Evolutionary conservation across 169 alveolate species (phyloP).

Genomic region (Eimeria tenella): DNA sequence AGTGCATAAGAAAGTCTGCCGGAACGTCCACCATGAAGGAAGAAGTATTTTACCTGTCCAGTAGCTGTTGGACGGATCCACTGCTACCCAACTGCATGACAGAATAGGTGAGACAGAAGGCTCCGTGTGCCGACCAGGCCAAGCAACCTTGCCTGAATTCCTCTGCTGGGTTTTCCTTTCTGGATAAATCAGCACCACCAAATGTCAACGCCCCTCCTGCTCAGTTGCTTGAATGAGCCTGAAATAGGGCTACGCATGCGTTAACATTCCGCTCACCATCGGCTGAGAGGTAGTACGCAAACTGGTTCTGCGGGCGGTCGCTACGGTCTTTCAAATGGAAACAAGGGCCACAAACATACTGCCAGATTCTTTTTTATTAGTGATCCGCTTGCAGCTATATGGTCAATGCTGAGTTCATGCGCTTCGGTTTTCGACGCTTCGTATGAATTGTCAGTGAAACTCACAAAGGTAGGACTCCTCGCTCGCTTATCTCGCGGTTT

Average conservation of each 20-base stretch:
- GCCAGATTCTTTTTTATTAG: slow-evolving; percentile 69
- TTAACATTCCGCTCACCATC: slow-evolving; percentile 32
- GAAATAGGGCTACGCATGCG: not conserved
- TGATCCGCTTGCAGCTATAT: slow-evolving; percentile 49
- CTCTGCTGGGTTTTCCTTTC: slow-evolving; percentile 71
- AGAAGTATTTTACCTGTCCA: slow-evolving; percentile 70
- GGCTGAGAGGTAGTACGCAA: slow-evolving; percentile 74
- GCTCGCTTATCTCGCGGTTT: slow-evolving; percentile 76
- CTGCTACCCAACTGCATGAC: slow-evolving; percentile 77
- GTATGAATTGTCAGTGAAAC: not conserved
- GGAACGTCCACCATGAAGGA: not conserved
- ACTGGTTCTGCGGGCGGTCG: slow-evolving; percentile 59
- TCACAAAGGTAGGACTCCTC: slow-evolving; percentile 79
- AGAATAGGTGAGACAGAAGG: not conserved
- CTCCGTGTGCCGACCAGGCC: not conserved
- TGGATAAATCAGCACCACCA: slow-evolving; percentile 79
- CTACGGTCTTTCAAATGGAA: not conserved
- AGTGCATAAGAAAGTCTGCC: not conserved
- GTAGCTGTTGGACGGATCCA: slow-evolving; percentile 81
- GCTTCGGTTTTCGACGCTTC: not conserved
- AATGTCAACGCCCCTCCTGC: slow-evolving; percentile 78
- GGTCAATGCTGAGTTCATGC: slow-evolving; percentile 39
- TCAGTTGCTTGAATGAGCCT: not conserved
- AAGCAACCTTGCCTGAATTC: slow-evolving; percentile 70
- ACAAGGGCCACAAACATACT: slow-evolving; percentile 13